A percentile compares a stretch with the other conserved stretches of the same genome.
phyloP scores from a whole-genome alignment of 139 green algal genomes.

The Volvox africanus region DNA sequence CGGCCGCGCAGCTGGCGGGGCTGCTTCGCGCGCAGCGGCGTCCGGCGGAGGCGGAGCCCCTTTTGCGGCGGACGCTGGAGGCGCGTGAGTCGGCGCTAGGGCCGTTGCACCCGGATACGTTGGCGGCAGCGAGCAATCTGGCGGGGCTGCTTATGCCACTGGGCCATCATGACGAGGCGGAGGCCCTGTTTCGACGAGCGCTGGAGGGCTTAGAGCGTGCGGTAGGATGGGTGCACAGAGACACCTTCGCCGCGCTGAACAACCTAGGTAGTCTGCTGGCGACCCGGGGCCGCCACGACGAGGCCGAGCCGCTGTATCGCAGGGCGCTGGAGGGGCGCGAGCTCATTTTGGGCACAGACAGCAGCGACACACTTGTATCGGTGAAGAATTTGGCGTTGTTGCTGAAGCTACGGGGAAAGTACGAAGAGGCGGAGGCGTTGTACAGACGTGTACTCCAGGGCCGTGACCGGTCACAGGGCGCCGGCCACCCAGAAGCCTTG shows the following conservation, averaged over 20 bases:
- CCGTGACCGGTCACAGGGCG: not conserved
- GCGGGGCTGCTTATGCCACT: not conserved
- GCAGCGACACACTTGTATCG: not conserved
- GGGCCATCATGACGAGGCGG: not conserved
- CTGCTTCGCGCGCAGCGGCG: not conserved
- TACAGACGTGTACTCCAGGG: not conserved
- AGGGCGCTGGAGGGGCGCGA: not conserved
- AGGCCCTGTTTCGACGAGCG: not conserved
- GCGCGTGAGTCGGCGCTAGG: not conserved
- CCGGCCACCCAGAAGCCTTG: not conserved
- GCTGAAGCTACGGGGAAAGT: not conserved
- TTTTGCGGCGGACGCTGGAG: not conserved
- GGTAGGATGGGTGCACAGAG: not conserved
- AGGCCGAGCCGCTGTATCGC: not conserved
- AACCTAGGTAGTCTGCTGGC: slow-evolving; percentile 2
- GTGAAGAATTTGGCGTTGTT: slow-evolving; percentile 4
- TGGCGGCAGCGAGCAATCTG: not conserved
- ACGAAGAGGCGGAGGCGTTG: slow-evolving; percentile 27
- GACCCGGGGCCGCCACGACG: not conserved
- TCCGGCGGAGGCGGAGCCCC: not conserved
- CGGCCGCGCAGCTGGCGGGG: not conserved
- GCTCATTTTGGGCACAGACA: not conserved
- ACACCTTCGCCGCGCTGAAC: not conserved
- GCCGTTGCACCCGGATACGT: not conserved
- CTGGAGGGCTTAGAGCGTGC: not conserved